phyloP scores from a whole-genome alignment of 257 asterid species.

The Nicotiana noctiflora region DNA sequence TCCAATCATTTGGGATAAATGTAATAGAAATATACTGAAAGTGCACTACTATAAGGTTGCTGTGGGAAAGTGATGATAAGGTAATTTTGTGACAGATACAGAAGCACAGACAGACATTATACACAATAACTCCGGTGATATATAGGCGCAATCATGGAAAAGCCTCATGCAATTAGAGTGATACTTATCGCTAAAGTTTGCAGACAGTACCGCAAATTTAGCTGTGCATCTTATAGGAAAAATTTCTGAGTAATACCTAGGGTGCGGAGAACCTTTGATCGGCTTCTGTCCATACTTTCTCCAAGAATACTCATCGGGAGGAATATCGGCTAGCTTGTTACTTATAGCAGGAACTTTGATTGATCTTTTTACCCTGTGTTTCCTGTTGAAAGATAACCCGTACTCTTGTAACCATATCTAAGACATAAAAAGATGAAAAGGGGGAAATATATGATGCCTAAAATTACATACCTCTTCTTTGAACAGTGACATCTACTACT shows the following conservation, averaged over 20 bases:
- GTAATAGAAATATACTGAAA: neutral
- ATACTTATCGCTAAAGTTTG: neutral
- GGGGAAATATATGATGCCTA: neutral
- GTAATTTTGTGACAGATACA: neutral
- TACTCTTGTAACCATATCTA: neutral
- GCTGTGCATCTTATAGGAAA: neutral
- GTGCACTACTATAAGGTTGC: neutral
- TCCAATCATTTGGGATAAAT: neutral
- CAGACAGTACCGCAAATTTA: neutral
- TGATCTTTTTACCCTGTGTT: conserved; percentile 58
- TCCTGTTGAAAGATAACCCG: conserved; percentile 30
- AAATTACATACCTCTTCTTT: conserved; percentile 62
- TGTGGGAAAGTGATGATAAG: neutral
- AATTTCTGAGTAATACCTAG: conserved; percentile 34
- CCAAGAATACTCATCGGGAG: conserved; percentile 73
- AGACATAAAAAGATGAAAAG: neutral
- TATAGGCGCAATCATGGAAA: neutral
- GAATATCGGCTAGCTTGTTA: conserved; percentile 70
- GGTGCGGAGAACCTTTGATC: conserved; percentile 77
- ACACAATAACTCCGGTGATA: neutral
- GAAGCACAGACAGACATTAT: neutral
- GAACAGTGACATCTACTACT: conserved; percentile 84
- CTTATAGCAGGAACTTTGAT: conserved; percentile 72
- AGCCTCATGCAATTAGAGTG: neutral
- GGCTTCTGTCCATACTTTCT: conserved; percentile 83